A percentile compares a stretch with the other conserved stretches of the same genome.
Conservation (phyloP, 1,284 basidiomycete species). For the Xanthoconium separans region DNA sequence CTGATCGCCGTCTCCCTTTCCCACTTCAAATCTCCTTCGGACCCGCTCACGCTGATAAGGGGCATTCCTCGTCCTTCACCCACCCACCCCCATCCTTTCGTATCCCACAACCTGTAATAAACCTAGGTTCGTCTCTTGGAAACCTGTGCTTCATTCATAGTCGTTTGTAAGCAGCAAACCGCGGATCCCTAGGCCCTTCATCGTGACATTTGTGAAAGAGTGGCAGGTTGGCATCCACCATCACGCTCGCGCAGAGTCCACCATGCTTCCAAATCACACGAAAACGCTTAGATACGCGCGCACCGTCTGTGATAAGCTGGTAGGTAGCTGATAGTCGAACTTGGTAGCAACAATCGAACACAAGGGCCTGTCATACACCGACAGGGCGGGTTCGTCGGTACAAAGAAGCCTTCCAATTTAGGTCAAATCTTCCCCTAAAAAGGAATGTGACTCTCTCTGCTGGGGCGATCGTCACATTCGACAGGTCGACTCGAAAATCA, state of each 20-base stretch:
- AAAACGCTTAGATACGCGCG: not conserved
- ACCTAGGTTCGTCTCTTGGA: not conserved
- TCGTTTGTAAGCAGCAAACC: slow-evolving; percentile 6
- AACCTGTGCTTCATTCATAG: no score
- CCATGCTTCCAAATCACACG: not conserved
- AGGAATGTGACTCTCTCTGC: slow-evolving; percentile 32
- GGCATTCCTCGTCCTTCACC: not conserved
- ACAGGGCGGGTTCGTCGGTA: slow-evolving; percentile 21
- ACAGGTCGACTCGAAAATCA: slow-evolving; percentile 28
- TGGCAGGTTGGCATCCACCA: slow-evolving; percentile 21
- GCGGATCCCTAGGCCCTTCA: slow-evolving; percentile 25
- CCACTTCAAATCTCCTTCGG: slow-evolving; percentile 12
- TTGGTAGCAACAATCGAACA: slow-evolving; percentile 14
- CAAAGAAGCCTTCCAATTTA: slow-evolving; percentile 32
- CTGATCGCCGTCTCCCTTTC: slow-evolving; percentile 25
- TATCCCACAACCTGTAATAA: slow-evolving; percentile 6
- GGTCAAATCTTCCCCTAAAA: slow-evolving; percentile 33
- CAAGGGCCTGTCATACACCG: slow-evolving; percentile 26
- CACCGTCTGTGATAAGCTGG: slow-evolving; percentile 7
- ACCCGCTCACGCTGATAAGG: not conserved
- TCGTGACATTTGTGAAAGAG: slow-evolving; percentile 24
- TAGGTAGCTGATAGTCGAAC: slow-evolving; percentile 28
- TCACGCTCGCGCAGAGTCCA: not conserved
- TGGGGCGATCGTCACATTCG: slow-evolving; percentile 33
- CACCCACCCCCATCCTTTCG: not conserved